A percentile compares a stretch with the other conserved stretches of the same genome.
Conservation (phyloP, 106 monocot species). For the Phalaenopsis equestris region DNA sequence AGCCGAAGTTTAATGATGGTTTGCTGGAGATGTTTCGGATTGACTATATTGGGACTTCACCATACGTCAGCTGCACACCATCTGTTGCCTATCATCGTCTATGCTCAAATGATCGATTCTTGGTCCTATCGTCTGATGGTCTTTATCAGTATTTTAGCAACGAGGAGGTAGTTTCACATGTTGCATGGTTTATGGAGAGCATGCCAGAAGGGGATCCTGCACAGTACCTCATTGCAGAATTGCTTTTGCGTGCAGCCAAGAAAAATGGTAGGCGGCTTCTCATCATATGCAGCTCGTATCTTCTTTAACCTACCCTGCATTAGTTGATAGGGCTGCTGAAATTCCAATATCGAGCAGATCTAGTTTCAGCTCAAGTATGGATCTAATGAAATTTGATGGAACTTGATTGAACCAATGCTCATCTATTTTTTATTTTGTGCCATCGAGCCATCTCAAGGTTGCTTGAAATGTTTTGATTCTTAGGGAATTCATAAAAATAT, state of each 20-base stretch:
- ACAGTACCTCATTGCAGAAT: constrained; percentile 88
- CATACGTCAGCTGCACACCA: constrained; percentile 90
- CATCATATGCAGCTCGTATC: neutral
- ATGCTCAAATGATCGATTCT: constrained; percentile 61
- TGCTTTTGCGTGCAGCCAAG: constrained; percentile 85
- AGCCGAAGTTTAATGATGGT: constrained; percentile 80
- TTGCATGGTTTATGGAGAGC: constrained; percentile 96
- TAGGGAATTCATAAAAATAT: neutral
- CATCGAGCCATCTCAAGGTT: too few species aligned
- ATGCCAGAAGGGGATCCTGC: constrained; percentile 94
- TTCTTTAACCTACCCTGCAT: neutral
- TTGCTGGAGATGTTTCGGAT: constrained; percentile 93
- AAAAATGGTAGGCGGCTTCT: constrained; percentile 53
- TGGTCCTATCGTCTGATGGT: constrained; percentile 89
- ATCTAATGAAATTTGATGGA: neutral
- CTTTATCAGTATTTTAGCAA: constrained; percentile 98
- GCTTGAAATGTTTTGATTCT: neutral
- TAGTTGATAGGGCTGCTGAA: neutral
- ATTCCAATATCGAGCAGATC: neutral
- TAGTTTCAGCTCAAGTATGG: neutral
- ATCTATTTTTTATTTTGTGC: too few species aligned
- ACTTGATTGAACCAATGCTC: too few species aligned
- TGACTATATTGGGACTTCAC: constrained; percentile 61
- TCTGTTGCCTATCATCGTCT: constrained; percentile 74
- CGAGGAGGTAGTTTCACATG: constrained; percentile 91